Evolutionary conservation across 2,329 filamentous ascomycete species (phyloP), one percentile per base, ranked within the genome.

Genomic region (Cladosporium sp.): DNA sequence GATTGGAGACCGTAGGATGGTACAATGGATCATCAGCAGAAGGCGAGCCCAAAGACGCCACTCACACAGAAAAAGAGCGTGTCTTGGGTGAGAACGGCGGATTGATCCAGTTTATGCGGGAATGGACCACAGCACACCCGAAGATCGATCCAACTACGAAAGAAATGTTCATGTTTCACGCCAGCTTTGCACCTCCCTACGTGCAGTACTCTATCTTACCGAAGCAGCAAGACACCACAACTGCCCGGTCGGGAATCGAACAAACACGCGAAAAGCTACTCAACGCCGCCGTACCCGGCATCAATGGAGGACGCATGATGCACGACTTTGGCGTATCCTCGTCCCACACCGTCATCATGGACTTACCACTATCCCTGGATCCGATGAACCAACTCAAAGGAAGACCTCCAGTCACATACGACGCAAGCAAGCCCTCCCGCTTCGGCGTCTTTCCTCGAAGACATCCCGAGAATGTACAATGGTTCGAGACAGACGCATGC

Each of bases 291-390:
- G 74, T 88, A 0, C 78, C 82, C 0, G 83, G 84, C 0, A 73
- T 88, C 20, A 70, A 72, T 3, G 79, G 79, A 1, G 80, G 83
- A 1, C 86, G 84, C 62, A 84, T 88, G 77, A 88, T 88, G 83
- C 85, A 88, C 61, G 85, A 88, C 63, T 88, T 88, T 65, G 85
- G 85, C 12, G 84, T 84, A 1, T 85, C 84, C 1, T 73, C 69
- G 4, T 65, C 62, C 4, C 76, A 86, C 58, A 86, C 84, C 0
- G 69, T 88, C 32, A 85, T 88, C 50, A 76, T 88, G 68, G 85
- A 89, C 59, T 71, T 88, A 8, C 85, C 85, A 0, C 70, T 88
- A 0, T 80, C 79, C 0, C 70, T 88, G 1, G 79, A 86, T 52
- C 83, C 84, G 0, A 62, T 81, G 36, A 86, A 86, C 52, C 70